phyloP scores from a whole-genome alignment of 148 eudicot genomes.

The Linanthus parryae region DNA sequence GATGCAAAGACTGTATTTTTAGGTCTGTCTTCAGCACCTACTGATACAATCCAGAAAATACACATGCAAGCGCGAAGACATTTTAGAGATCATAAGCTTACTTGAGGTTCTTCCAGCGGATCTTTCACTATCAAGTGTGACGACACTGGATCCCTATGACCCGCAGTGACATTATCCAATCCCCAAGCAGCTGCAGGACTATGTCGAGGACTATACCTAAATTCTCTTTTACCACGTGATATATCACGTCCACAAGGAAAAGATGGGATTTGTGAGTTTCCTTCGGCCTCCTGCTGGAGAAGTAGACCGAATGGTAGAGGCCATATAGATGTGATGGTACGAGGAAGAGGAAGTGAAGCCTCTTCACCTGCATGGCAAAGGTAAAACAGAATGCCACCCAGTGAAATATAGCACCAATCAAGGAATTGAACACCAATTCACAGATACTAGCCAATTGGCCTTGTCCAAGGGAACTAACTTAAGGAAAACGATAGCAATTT shows the following conservation, averaged over 20 bases:
- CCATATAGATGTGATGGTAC: constrained; percentile 78
- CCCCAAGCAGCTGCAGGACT: constrained; percentile 18
- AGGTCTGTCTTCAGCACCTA: neutral
- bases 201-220: constrained; percentile 54
- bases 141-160: constrained; percentile 41
- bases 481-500: too few species aligned
- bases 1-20: neutral
- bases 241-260: constrained; percentile 52
- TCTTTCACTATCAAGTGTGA: constrained; percentile 86
- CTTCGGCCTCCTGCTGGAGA: constrained; percentile 71
- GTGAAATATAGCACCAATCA: too few species aligned
- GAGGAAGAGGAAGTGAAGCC: constrained; percentile 65
- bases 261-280: constrained; percentile 40
- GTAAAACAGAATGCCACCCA: neutral
- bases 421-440: too few species aligned
- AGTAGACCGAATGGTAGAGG: constrained; percentile 93
- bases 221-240: constrained; percentile 49
- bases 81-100: constrained; percentile 16
- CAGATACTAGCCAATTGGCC: too few species aligned
- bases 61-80: neutral
- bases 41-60: neutral
- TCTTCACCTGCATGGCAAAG: constrained; percentile 61
- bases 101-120: constrained; percentile 86
- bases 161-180: constrained; percentile 33
- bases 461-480: too few species aligned